Evolutionary conservation across 768 basidiomycete genomes (phyloP).

Genomic region (Leucocoprinus leucothites): DNA sequence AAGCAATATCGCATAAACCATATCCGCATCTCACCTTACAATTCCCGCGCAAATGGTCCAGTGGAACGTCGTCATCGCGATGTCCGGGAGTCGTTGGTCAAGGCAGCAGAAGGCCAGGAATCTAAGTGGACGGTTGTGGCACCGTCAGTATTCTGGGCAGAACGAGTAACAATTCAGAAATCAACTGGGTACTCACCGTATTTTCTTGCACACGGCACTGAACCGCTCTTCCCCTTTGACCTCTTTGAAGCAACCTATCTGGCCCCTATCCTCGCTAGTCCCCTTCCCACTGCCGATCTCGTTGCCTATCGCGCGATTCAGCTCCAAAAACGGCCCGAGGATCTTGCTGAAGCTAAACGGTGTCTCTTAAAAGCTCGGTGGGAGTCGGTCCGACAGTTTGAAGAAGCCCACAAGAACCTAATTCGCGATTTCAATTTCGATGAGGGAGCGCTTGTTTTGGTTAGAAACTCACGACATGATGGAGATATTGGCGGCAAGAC

Average conservation of each 20-base stretch:
- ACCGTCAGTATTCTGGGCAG: constrained; percentile 28
- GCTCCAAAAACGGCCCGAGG: constrained; percentile 20
- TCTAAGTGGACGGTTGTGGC: constrained; percentile 28
- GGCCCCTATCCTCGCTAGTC: not conserved
- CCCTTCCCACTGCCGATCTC: constrained; percentile 19
- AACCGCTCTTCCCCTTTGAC: constrained; percentile 31
- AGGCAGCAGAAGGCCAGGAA: too few species aligned
- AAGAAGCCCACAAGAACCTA: too few species aligned
- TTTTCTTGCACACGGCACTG: constrained; percentile 27
- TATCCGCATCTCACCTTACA: too few species aligned
- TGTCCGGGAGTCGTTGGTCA: constrained; percentile 26
- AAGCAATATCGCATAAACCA: too few species aligned
- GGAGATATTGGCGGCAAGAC: constrained; percentile 18
- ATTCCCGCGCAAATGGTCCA: constrained; percentile 34
- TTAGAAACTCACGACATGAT: constrained; percentile 12
- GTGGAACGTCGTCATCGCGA: constrained; percentile 28
- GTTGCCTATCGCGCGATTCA: constrained; percentile 20
- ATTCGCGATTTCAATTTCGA: too few species aligned
- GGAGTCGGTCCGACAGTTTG: too few species aligned
- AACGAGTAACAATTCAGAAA: constrained; percentile 26
- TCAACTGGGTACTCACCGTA: constrained; percentile 31
- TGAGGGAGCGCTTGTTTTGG: too few species aligned
- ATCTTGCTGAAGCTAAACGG: constrained; percentile 19
- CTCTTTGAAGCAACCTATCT: constrained; percentile 19
- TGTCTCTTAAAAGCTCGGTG: too few species aligned